Evolutionary conservation across 2,329 filamentous ascomycete genomes (phyloP).

Genomic region (Penicillium carneum): DNA sequence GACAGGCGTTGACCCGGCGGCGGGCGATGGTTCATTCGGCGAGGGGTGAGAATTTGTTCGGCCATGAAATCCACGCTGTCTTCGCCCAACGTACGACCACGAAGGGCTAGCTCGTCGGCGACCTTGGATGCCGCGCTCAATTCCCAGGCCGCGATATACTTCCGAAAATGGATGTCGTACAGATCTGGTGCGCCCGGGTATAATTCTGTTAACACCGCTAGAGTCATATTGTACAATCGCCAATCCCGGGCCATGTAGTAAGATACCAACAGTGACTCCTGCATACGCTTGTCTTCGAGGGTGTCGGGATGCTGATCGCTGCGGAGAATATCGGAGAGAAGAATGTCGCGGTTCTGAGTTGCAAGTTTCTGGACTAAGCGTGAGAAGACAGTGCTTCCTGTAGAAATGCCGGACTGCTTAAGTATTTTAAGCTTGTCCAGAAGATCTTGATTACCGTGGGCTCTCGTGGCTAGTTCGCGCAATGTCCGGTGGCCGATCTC

Average conservation of each 20-base stretch:
- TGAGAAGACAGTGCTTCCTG: conserved; percentile 70
- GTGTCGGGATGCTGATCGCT: conserved; percentile 72
- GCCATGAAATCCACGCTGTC: conserved; percentile 57
- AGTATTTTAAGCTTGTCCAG: conserved; percentile 67
- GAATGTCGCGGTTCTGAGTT: conserved; percentile 59
- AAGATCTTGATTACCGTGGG: conserved; percentile 65
- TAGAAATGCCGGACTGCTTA: conserved; percentile 66
- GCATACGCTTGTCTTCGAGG: conserved; percentile 63
- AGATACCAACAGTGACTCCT: conserved; percentile 61
- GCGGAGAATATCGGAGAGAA: conserved; percentile 61
- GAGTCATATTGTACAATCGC: conserved; percentile 62
- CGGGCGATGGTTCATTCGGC: conserved; percentile 38
- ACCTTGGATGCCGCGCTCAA: conserved; percentile 41
- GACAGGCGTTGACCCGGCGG: conserved; percentile 36
- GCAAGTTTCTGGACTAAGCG: conserved; percentile 71
- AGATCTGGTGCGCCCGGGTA: conserved; percentile 42
- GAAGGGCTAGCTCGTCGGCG: conserved; percentile 60
- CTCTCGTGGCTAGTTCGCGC: conserved; percentile 76
- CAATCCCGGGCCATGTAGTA: conserved; percentile 62
- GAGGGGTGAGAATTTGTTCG: conserved; percentile 43
- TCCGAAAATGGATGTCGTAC: conserved; percentile 51
- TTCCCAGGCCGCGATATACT: conserved; percentile 46
- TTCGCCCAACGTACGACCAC: conserved; percentile 52
- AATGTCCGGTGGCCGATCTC: conserved; percentile 77
- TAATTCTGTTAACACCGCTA: conserved; percentile 60